phyloP scores from a whole-genome alignment of 1,284 basidiomycete genomes.

The Wolfiporia cocos region DNA sequence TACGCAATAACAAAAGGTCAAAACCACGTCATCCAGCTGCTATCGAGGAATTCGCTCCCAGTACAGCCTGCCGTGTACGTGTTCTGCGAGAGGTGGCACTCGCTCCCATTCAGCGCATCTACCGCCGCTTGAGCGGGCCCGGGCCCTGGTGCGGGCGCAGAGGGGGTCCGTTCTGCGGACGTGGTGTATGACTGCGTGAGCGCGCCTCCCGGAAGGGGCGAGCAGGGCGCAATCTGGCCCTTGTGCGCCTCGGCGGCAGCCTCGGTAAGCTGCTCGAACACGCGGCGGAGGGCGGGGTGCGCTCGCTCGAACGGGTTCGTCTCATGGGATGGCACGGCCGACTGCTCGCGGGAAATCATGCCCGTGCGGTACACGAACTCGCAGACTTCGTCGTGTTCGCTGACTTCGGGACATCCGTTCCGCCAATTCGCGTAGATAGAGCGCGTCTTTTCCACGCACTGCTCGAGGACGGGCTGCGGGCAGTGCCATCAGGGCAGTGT shows the following conservation, averaged over 20 bases:
- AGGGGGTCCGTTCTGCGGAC: slow-evolving; percentile 11
- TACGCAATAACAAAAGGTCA: too few species aligned
- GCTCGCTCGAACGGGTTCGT: slow-evolving; percentile 20
- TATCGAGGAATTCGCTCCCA: slow-evolving; percentile 22
- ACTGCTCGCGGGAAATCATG: slow-evolving; percentile 5
- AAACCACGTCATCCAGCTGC: slow-evolving; percentile 27
- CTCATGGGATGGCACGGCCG: slow-evolving; percentile 5
- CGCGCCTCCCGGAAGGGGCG: slow-evolving; percentile 1
- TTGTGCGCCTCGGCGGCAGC: slow-evolving; percentile 17
- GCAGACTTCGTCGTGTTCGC: slow-evolving; percentile 20
- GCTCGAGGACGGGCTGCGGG: slow-evolving; percentile 22
- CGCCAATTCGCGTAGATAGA: slow-evolving; percentile 19
- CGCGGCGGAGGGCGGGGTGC: slow-evolving; percentile 19
- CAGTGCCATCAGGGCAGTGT: too few species aligned
- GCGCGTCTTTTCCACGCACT: slow-evolving; percentile 17
- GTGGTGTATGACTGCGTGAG: slow-evolving; percentile 11
- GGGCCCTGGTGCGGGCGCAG: background rate
- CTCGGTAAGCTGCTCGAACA: slow-evolving; percentile 20
- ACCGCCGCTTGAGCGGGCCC: too few species aligned
- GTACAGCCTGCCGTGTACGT: slow-evolving; percentile 15
- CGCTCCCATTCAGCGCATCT: background rate
- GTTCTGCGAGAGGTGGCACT: slow-evolving; percentile 2
- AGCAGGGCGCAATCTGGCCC: slow-evolving; percentile 8
- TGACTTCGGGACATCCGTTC: slow-evolving; percentile 13
- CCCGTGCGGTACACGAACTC: slow-evolving; percentile 19